Evolutionary conservation across 345 rosid genomes (phyloP).

Genomic region (Diplotaxis tenuifolia): DNA sequence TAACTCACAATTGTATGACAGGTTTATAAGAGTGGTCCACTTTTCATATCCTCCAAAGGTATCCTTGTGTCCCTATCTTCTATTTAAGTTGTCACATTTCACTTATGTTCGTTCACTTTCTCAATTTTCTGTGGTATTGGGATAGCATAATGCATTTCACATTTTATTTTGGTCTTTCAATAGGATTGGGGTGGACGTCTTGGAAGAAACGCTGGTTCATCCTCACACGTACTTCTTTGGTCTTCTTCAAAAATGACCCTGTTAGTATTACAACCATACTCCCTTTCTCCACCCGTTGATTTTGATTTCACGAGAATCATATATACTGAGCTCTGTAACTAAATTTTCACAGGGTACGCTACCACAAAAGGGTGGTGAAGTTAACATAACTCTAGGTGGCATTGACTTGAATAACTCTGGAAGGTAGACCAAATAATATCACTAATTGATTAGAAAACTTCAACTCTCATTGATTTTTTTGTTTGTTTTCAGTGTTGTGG

Average conservation of each 20-base stretch:
- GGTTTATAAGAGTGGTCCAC: constrained; percentile 98
- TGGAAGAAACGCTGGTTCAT: constrained; percentile 99
- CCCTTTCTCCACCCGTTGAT: neutral
- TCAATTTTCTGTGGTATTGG: constrained; percentile 4
- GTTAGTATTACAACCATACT: constrained; percentile 51
- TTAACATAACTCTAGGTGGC: constrained; percentile 91
- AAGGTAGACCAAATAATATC: constrained; percentile 48
- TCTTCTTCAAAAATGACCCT: constrained; percentile 96
- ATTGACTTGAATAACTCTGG: constrained; percentile 97
- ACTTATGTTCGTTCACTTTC: neutral
- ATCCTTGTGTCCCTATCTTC: constrained; percentile 26
- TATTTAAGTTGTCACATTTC: constrained; percentile 13
- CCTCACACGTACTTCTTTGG: constrained; percentile 95
- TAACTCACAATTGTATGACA: constrained; percentile 32
- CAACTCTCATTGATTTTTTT: neutral
- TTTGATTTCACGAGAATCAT: constrained; percentile 14
- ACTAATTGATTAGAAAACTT: neutral
- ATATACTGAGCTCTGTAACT: constrained; percentile 18
- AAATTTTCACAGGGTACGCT: constrained; percentile 63
- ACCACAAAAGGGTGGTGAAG: constrained; percentile 94
- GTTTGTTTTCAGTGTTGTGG: constrained; percentile 74
- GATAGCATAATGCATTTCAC: constrained; percentile 6
- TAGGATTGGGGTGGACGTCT: constrained; percentile 98
- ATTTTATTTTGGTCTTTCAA: constrained; percentile 26
- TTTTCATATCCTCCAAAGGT: constrained; percentile 99